Percentiles rank a stretch among this genome's conserved stretches.
phyloP scores from a whole-genome alignment of 202 grass and related monocot genomes.

The Musa balbisiana region DNA sequence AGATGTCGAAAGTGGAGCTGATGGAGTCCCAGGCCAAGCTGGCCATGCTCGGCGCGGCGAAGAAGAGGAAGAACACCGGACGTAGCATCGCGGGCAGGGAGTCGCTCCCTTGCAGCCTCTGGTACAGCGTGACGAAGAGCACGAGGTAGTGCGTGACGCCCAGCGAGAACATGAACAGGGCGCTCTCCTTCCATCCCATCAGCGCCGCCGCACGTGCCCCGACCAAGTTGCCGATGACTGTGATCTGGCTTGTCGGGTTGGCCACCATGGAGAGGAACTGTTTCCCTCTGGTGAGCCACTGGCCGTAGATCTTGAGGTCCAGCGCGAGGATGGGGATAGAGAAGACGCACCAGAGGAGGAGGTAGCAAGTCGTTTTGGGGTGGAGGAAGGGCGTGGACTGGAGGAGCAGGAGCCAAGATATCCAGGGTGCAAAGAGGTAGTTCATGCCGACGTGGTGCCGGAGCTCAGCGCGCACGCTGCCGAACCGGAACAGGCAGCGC shows the following conservation, averaged over 20 bases:
- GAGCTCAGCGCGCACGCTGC: conserved; percentile 5
- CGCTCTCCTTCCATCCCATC: neutral
- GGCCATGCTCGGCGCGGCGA: neutral
- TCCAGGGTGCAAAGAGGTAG: conserved; percentile 11
- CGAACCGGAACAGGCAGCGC: conserved; percentile 8
- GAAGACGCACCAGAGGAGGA: conserved; percentile 5
- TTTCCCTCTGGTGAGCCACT: conserved; percentile 4
- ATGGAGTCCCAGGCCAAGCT: neutral
- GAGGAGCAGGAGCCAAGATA: conserved; percentile 7
- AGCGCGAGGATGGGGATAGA: conserved; percentile 4
- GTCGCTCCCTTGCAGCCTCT: neutral
- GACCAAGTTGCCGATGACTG: conserved; percentile 11
- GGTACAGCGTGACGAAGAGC: neutral
- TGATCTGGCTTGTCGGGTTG: conserved; percentile 4
- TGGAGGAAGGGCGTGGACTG: conserved; percentile 9
- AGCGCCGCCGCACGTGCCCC: neutral
- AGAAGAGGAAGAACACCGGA: conserved; percentile 16
- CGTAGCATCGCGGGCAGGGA: neutral
- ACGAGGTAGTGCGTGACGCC: conserved; percentile 13
- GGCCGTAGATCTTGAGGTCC: conserved; percentile 9
- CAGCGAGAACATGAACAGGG: conserved; percentile 3
- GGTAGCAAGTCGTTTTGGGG: neutral
- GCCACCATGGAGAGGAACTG: neutral
- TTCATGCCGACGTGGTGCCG: conserved; percentile 13
- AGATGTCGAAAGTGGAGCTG: conserved; percentile 2